Base-by-base conservation (phyloP, 305 asterid genomes). In the Solanum hybrid region DNA sequence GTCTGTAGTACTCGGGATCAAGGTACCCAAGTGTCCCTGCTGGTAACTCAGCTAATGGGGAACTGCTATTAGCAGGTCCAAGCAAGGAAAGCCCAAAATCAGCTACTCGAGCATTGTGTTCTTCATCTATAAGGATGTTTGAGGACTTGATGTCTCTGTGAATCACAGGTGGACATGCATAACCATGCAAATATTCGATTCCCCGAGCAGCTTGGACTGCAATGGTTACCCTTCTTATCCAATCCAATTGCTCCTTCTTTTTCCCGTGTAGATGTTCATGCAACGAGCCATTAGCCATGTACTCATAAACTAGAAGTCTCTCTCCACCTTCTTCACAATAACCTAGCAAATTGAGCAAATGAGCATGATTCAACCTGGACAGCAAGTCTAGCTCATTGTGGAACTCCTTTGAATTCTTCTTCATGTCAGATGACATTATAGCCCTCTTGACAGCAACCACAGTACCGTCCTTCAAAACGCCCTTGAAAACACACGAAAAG, bases 131-230 rank as follows among this genome's bases (percentile, higher is more conserved):
- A 28, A 96, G 94, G 46, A 96, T 96, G 93, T 95, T 95, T 9
- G 98, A 96, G 3, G 98, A 95, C 89, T 96, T 96, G 29, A 96
- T 96, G 88, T 96, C 98, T 4, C 98, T 93, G 86, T 96, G 98
- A 76, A 96, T 96, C 11, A 96, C 98, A 1, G 98, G 98, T 5
- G 98, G 98, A 79, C 98, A 96, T 81, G 98, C 98, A 39, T 96
- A 96, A 1, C 97, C 98, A 31, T 96, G 98, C n/a, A 96, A 91
- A 89, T 96, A 96, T 61, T 95, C 98, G 35, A 96, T 96, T 76
- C 98, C 98, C 22, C 97, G 93, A 76, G 98, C 97, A 13, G 98
- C 97, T 93, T 96, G 98, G 85, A 96, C 98, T 16, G 98, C 95
- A n/a, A 96, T 96, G 0, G 97, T 96, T 31, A 94, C 98, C 51